phyloP scores from a whole-genome alignment of 805 yeast species.

The Starmerella roubikii region DNA sequence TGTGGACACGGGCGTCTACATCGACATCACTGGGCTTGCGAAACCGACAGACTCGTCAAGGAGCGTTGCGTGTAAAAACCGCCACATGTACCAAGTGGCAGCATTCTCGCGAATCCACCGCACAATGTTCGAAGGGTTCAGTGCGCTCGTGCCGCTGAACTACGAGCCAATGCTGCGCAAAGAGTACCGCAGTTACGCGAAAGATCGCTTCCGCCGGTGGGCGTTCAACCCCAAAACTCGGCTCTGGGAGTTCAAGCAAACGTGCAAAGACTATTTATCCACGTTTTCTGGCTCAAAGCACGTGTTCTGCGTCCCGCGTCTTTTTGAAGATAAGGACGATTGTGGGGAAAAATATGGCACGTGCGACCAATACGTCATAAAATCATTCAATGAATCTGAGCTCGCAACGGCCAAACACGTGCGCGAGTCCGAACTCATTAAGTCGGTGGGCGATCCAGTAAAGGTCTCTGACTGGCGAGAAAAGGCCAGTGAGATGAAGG shows the following conservation, averaged over 20 bases:
- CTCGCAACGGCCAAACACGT: constrained; percentile 4
- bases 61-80: constrained; percentile 37
- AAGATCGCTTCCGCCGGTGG: constrained; percentile 19
- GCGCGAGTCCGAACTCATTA: constrained; percentile 1
- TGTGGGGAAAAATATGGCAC: constrained; percentile 6
- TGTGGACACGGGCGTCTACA: constrained; percentile 43
- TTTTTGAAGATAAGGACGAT: constrained; percentile 1
- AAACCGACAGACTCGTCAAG: constrained; percentile 2
- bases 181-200: constrained; percentile 27
- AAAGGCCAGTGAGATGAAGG: not conserved
- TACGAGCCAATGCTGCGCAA: constrained; percentile 26
- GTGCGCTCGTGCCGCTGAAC: constrained; percentile 34
- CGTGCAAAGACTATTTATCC: constrained; percentile 6
- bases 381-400: constrained; percentile 3
- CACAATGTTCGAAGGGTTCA: constrained; percentile 46
- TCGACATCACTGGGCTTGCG: constrained; percentile 44
- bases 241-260: constrained; percentile 15
- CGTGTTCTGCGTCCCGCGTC: constrained; percentile 11
- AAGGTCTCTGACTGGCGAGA: not conserved
- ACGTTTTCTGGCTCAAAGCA: not conserved
- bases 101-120: constrained; percentile 42
- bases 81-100: constrained; percentile 39
- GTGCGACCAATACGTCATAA: constrained; percentile 8
- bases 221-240: constrained; percentile 9
- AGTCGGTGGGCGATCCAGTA: not conserved